These are phyloP conservation scores for Fusarium sp. DNA, from an alignment of 2,329 filamentous ascomycete genomes.

Conservation along the genomic window DNA sequence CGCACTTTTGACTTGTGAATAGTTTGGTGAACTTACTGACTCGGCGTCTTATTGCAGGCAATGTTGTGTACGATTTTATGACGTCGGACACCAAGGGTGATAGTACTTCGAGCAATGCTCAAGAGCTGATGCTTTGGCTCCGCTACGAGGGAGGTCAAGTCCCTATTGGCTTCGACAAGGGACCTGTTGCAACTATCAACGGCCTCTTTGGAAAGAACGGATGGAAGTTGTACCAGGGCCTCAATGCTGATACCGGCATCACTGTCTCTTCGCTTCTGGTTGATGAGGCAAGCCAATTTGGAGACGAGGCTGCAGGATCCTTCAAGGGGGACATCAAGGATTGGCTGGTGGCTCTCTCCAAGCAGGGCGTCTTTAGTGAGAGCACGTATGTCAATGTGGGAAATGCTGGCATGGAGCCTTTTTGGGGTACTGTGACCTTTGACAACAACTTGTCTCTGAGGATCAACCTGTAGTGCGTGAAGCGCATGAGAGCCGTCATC, in stretches of 20 bases:
- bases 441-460: constrained; percentile 32
- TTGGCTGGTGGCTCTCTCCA: constrained; percentile 34
- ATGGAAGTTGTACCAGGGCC: constrained; percentile 40
- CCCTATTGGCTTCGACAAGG: constrained; percentile 33
- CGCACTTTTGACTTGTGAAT: too few species aligned
- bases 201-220: constrained; percentile 35
- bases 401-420: constrained; percentile 42
- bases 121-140: constrained; percentile 44
- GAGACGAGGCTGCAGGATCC: constrained; percentile 6
- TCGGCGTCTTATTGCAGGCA: constrained; percentile 3
- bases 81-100: constrained; percentile 40
- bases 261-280: constrained; percentile 35
- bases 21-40: not conserved
- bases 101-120: constrained; percentile 16
- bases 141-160: constrained; percentile 33
- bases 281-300: constrained; percentile 25
- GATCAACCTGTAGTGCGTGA: constrained; percentile 26
- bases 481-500: too few species aligned
- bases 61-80: constrained; percentile 43
- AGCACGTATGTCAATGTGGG: constrained; percentile 39
- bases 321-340: constrained; percentile 42
- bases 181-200: constrained; percentile 34
- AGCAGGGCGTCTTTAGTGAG: constrained; percentile 26
- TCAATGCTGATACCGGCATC: constrained; percentile 37
- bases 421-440: constrained; percentile 37